Evolutionary conservation across 2,329 filamentous ascomycete genomes (phyloP), one percentile per base, ranked within the genome.

Genomic region (Stemphylium vesicarium): DNA sequence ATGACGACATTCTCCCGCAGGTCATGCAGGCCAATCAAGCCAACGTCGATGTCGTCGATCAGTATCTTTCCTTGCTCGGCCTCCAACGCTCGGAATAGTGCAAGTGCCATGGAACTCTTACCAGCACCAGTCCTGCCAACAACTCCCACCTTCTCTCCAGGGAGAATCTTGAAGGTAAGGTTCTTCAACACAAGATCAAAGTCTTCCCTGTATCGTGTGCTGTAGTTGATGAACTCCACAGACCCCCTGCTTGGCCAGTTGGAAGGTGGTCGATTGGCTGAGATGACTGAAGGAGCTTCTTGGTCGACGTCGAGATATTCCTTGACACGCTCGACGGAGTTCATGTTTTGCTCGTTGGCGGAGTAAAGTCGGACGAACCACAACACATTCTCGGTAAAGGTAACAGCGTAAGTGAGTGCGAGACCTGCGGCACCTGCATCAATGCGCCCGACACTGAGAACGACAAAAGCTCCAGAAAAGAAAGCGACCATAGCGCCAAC

Each of bases 281-380:
- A 87, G 36, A 96, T 84, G 36, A 96, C 81, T 1, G 90, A 82
- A 0, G 84, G 81, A 1, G 95, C 93, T 78, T 99, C 95, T 74
- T 97, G 94, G 66, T 98, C 94, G 1, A 99, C 90, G 39, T 98
- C 92, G 32, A 98, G 84, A 71, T 98, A 99, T 74, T 99, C 95
- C 79, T 96, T 96, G 71, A 99, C 89, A 70, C 95, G 91, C 78
- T 99, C 95, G 43, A 98, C 93, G 2, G 94, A 94, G 78, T 99
- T 99, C 95, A 99, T 98, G 78, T 97, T 98, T 77, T 99, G 95
- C 78, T 99, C 95, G 69, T 98, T 97, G 71, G 91, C 87, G 0
- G 93, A 89, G 74, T 99, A 99, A 12, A 97, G 83, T 41, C 95
- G 88, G 26, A 99, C 93, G 50, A 98, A 87, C 95, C 95, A 99